Evolutionary conservation across 192 early-diverging fungal species (phyloP), one percentile per base, ranked within the genome.

Genomic region (Linnemannia exigua): DNA sequence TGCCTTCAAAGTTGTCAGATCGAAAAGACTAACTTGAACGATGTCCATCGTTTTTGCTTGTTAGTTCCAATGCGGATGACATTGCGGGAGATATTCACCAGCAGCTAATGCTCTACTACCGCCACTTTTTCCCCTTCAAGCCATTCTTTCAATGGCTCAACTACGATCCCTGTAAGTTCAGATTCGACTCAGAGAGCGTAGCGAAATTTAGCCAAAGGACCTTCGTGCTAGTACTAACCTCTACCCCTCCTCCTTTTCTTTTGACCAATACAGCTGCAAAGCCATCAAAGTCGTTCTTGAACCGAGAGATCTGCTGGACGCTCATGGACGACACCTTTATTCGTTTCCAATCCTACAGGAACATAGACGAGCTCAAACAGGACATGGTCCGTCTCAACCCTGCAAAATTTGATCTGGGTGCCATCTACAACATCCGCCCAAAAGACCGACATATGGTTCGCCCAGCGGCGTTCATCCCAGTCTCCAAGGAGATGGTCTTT

Each of bases 391-490:
- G 94, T n/a, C 69, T 95, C n/a, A 91, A 88, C 44, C 98, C 98
- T 33, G 91, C 92, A 72, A 99, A 98, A 87, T 97, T 99, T 80
- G 98, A 99, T 91, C 95, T 99, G 84, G 98, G 98, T 22, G 98
- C 98, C 31, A 92, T 99, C 25, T 99, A 98, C 89, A 97, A 81
- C 71, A 77, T 79, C 1, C 79, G 95, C 91, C 98, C 98, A 22
- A 95, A 93, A 79, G 93, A 99, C 58, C 96, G 94, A 70, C 97
- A 96, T 80, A 90, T 92, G 28, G 87, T 97, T 22, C 82, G 88
- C 47, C 90, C 95, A 2, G 91, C 92, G 7, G 94, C 92, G 12
- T 97, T 98, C 79, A 84, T 90, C 16, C 95, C 98, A 0, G 86
- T 94, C 15, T 90, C 96, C 70, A 95, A 97, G 76, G 98, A 99